Evolutionary conservation across 1,139 yeast species (phyloP).

Genomic region (Blastobotrys aristatus): DNA sequence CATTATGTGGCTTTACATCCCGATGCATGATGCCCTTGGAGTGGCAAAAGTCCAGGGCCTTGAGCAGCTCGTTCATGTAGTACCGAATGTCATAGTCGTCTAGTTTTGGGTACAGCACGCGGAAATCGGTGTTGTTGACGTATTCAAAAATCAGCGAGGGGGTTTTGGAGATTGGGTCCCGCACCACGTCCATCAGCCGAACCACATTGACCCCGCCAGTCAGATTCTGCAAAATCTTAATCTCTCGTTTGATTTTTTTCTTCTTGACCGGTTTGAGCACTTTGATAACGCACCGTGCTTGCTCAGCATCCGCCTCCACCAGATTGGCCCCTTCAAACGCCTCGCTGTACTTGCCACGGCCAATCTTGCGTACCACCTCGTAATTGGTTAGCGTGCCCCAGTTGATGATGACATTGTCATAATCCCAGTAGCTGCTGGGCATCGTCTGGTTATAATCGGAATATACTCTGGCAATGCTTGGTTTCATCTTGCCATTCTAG

Average conservation of each 20-base stretch:
- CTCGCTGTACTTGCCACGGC: conserved; percentile 96
- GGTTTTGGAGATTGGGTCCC: conserved; percentile 85
- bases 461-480: conserved; percentile 79
- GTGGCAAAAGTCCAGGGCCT: conserved; percentile 90
- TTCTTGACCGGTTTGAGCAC: conserved; percentile 95
- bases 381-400: conserved; percentile 72
- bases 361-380: conserved; percentile 88
- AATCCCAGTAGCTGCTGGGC: conserved; percentile 92
- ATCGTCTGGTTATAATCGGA: conserved; percentile 76
- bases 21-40: conserved; percentile 98
- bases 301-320: conserved; percentile 13
- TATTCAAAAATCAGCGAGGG: conserved; percentile 93
- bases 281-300: conserved; percentile 60
- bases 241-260: conserved; percentile 93
- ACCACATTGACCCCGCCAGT: conserved; percentile 84
- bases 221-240: conserved; percentile 83
- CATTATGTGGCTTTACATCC: conserved; percentile 97
- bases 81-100: conserved; percentile 75
- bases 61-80: conserved; percentile 83
- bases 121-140: conserved; percentile 84
- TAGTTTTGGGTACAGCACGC: conserved; percentile 87
- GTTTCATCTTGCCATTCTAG: conserved; percentile 23
- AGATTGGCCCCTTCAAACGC: conserved; percentile 80
- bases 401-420: conserved; percentile 47
- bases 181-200: conserved; percentile 74